Evolutionary conservation across 1,284 basidiomycete genomes (phyloP).

Genomic region (Malassezia brasiliensis): DNA sequence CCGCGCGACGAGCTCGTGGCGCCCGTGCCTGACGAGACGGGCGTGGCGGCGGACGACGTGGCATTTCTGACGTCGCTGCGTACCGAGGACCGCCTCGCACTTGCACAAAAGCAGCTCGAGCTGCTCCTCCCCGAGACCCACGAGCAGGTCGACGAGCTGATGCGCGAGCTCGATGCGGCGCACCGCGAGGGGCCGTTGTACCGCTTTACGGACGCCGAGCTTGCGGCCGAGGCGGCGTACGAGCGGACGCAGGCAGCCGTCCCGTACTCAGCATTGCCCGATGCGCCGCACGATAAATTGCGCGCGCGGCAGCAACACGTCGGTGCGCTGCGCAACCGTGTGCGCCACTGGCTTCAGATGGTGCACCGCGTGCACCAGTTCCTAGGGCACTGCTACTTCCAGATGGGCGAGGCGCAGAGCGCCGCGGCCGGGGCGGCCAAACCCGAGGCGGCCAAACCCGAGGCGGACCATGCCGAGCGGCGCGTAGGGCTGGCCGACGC

Average conservation of each 20-base stretch:
- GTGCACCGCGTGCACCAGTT: conserved; percentile 36
- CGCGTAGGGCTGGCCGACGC: no score
- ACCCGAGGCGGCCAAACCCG: background rate
- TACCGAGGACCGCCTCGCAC: background rate
- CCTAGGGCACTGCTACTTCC: conserved; percentile 36
- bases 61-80: background rate
- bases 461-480: background rate
- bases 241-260: background rate
- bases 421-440: background rate
- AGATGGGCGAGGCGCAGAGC: conserved; percentile 24
- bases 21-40: background rate
- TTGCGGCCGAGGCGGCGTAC: conserved; percentile 14
- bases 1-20: conserved; percentile 21
- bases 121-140: conserved; percentile 19
- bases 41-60: background rate
- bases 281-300: conserved; percentile 11
- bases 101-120: conserved; percentile 13
- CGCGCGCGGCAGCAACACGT: conserved; percentile 19
- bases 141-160: conserved; percentile 14
- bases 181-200: conserved; percentile 25
- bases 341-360: conserved; percentile 27
- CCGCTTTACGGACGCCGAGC: conserved; percentile 20
- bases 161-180: conserved; percentile 21
- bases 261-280: background rate
- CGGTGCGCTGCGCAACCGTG: conserved; percentile 18